These are phyloP conservation scores for Oryza longistaminata DNA, from an alignment of 176 grass and related monocot genomes.

Conservation along the genomic window DNA sequence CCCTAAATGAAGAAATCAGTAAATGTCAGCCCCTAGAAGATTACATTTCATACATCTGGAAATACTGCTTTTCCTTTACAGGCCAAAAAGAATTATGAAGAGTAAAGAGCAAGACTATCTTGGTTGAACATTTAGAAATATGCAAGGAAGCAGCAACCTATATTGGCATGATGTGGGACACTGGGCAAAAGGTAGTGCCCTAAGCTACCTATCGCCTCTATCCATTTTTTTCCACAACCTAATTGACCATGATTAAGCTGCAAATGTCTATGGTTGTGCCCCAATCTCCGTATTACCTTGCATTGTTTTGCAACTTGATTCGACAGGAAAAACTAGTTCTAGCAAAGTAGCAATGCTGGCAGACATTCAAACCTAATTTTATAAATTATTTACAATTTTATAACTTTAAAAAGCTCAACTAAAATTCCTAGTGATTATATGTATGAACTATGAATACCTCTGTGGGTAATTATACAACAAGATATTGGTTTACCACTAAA, in stretches of 20 bases:
- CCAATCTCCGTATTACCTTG: not conserved
- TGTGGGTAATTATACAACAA: conserved; percentile 1
- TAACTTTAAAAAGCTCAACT: not conserved
- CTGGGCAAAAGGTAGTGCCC: too few relatives aligned
- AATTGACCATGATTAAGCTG: not conserved
- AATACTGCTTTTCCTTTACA: not conserved
- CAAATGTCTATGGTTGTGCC: not conserved
- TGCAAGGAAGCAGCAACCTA: too few relatives aligned
- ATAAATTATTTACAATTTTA: conserved; percentile 20
- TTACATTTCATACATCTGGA: not conserved
- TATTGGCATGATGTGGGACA: too few relatives aligned
- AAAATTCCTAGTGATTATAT: not conserved
- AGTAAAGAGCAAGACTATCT: too few relatives aligned
- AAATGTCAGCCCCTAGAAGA: conserved; percentile 7
- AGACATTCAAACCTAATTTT: not conserved
- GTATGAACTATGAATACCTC: not conserved
- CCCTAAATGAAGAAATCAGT: conserved; percentile 48
- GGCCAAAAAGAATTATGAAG: too few relatives aligned
- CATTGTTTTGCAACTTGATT: not conserved
- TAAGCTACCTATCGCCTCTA: too few relatives aligned
- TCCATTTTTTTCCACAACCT: not conserved
- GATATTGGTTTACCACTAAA: not conserved
- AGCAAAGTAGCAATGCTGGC: not conserved
- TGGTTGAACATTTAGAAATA: too few relatives aligned
- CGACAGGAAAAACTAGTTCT: not conserved